Evolutionary conservation across 139 green algal genomes (phyloP).

Genomic region (Chlorella sorokiniana): DNA sequence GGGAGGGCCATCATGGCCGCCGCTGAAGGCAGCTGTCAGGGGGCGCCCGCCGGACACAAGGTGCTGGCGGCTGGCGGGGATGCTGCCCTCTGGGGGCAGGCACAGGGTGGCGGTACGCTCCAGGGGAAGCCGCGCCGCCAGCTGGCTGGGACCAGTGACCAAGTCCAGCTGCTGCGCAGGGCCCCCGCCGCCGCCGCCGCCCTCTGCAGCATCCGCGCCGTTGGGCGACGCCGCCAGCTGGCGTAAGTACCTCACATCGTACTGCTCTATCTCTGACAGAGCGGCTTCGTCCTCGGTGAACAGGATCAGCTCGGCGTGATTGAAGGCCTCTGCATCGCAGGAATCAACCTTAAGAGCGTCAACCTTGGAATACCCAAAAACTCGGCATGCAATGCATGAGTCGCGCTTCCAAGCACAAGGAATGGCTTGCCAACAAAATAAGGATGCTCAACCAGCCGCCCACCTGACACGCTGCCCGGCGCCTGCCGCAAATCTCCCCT

Average conservation of each 20-base stretch:
- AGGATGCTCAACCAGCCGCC: too few species aligned
- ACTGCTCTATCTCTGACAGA: constrained; percentile 32
- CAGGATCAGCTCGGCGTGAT: constrained; percentile 46
- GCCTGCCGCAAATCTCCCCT: constrained; percentile 41
- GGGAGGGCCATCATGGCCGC: neutral
- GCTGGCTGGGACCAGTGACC: neutral
- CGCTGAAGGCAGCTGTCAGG: neutral
- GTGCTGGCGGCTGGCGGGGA: neutral
- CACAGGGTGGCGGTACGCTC: constrained; percentile 4
- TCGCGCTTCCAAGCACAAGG: too few species aligned
- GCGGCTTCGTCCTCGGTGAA: constrained; percentile 37
- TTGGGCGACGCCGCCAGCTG: constrained; percentile 2
- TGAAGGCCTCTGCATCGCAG: constrained; percentile 16
- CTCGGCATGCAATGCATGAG: too few species aligned
- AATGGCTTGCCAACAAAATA: too few species aligned
- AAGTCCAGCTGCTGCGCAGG: neutral
- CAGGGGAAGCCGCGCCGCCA: neutral
- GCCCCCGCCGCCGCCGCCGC: neutral
- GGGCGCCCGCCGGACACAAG: neutral
- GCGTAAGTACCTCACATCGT: constrained; percentile 14
- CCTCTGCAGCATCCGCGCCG: neutral
- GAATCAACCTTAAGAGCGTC: neutral
- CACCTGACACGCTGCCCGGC: constrained; percentile 27
- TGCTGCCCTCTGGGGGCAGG: neutral
- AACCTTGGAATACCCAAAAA: too few species aligned